Evolutionary conservation across 345 rosid genomes (phyloP).

Genomic region (Camelina neglecta): DNA sequence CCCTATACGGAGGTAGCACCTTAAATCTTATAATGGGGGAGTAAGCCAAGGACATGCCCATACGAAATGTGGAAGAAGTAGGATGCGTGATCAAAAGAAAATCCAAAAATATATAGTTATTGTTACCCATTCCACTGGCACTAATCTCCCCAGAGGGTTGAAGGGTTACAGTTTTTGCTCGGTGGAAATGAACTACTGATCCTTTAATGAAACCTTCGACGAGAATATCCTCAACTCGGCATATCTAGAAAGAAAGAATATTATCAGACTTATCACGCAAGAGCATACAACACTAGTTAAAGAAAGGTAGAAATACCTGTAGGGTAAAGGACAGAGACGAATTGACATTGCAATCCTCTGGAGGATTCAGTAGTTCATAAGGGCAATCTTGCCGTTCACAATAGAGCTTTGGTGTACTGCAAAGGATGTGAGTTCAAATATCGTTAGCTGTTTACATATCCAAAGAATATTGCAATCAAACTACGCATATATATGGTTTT

Average conservation of each 20-base stretch:
- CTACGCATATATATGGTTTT: conserved; percentile 25
- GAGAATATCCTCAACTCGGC: conserved; percentile 94
- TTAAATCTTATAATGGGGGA: conserved; percentile 26
- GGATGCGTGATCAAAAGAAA: conserved; percentile 35
- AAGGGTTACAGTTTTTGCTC: conserved; percentile 84
- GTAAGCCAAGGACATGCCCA: conserved; percentile 34
- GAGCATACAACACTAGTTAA: conserved; percentile 19
- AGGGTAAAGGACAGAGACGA: conserved; percentile 93
- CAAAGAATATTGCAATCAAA: conserved; percentile 13
- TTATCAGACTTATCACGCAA: conserved; percentile 36
- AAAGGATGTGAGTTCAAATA: conserved; percentile 35
- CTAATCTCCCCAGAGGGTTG: conserved; percentile 79
- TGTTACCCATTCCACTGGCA: conserved; percentile 89
- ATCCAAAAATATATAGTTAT: conserved; percentile 27
- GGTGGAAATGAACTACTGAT: conserved; percentile 96
- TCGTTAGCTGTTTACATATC: conserved; percentile 14
- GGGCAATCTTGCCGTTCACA: conserved; percentile 89
- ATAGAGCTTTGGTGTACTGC: conserved; percentile 85
- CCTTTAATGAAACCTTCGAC: conserved; percentile 90
- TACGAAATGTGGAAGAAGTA: conserved; percentile 34
- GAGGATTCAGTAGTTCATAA: conserved; percentile 80
- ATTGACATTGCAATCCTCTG: conserved; percentile 99
- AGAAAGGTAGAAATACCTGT: conserved; percentile 63
- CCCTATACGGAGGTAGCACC: conserved; percentile 32
- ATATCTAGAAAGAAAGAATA: conserved; percentile 60